Evolutionary conservation across 2,329 filamentous ascomycete genomes (phyloP), one percentile per base, ranked within the genome.

Genomic region (Botrytis squamosa): DNA sequence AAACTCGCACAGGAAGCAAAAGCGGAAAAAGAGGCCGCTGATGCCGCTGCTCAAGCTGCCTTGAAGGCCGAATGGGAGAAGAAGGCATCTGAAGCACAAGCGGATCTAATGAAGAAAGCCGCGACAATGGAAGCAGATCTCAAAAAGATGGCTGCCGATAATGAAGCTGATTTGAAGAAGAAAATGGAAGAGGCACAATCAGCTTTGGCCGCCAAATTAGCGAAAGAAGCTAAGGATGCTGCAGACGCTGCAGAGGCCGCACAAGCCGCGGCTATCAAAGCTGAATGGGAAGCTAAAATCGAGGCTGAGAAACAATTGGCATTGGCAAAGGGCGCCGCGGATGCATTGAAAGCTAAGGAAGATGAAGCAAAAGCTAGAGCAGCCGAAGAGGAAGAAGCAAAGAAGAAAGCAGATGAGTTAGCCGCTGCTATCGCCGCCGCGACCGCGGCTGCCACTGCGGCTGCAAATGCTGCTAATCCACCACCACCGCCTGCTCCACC

Each of bases 381-480:
- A 70, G 85, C 85, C 71, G 85, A 85, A 36, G 84, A 83, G 57
- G 87, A 87, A 79, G 86, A 85, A 74, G 84, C 85, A 36, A 84
- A 67, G 82, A 83, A 55, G 81, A 76, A 77, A 42, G 76, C 73
- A 14, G 77, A 78, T 22, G 76, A 75, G 52, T 74, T 76, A 8
- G 57, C 65, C 4, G 74, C 46, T 3, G 75, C 76, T 46, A 63
- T 71, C 16, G 76, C 83, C 20, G 82, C 85, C 68, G 85, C 85
- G n/a, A 84, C 84, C 57, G 84, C 85, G 36, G 85, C 84, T 73
- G 83, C 84, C 44, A 83, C 84, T 14, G 75, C 74, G 12, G 49
- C 49, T 55, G 49, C 49, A 16, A 55, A 55, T 33, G 72, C 75
- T 38, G 71, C 60, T 20, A 70, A 52, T 40, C 65, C 59, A 7